Conservation (phyloP, 2,329 filamentous ascomycete species). For the Diatrype stigma region DNA sequence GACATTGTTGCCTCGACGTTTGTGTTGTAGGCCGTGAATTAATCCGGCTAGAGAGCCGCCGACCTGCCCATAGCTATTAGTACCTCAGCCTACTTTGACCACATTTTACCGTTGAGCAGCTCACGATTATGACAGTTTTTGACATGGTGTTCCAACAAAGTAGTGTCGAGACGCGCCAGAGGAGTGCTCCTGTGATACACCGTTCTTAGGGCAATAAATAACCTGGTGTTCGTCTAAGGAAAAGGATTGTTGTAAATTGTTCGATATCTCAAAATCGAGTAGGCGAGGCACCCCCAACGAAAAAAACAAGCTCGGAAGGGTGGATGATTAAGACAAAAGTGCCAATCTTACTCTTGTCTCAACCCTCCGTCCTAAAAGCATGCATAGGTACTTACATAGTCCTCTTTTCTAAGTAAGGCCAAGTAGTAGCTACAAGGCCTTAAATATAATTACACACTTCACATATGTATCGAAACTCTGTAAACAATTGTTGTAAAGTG, state of each 20-base stretch:
- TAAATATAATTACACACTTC: no score
- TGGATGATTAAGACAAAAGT: no score
- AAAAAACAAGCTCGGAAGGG: neutral
- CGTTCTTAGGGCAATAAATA: neutral
- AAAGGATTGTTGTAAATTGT: neutral
- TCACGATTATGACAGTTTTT: neutral
- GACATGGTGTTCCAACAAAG: neutral
- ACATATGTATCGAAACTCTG: no score
- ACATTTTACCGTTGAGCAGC: neutral
- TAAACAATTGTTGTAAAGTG: no score
- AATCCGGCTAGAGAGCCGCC: slow-evolving; percentile 33
- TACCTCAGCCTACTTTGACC: neutral
- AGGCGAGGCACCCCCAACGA: neutral
- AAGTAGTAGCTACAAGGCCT: neutral
- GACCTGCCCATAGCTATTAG: slow-evolving; percentile 15
- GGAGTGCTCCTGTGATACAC: neutral
- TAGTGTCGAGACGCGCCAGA: neutral
- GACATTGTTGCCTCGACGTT: slow-evolving; percentile 30
- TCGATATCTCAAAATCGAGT: neutral
- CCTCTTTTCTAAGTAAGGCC: neutral
- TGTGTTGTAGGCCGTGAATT: slow-evolving; percentile 28
- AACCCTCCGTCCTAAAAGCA: no score
- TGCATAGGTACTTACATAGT: neutral
- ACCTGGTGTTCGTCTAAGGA: neutral
- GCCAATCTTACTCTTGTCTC: no score